Base-by-base conservation (phyloP, 1,284 basidiomycete species). In the Entoloma clypeatum region DNA sequence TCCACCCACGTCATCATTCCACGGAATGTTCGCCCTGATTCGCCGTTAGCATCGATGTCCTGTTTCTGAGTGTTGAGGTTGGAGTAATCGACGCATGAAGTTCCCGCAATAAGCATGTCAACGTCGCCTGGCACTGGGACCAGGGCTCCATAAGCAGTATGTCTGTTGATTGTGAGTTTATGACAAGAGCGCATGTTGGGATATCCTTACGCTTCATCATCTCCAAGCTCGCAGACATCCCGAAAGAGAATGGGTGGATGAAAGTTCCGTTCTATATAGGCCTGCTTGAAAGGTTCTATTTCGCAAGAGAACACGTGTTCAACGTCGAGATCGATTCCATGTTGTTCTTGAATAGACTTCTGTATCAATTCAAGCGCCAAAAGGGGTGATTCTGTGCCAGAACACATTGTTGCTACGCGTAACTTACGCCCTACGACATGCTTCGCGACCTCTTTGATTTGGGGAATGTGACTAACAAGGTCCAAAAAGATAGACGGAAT, bases 241-340 rank as follows among this genome's bases (percentile, higher is more conserved):
- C 94, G 80, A 61, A 97, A 97, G 24, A 97, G 72, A 25, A 96
- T 66, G 4, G 93, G 92, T 9, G 92, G 91, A 43, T 79, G 78
- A 60, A 97, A 97, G 63, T 97, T 97, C 18, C 94, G 78, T 62
- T 97, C 94, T 48, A 97, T 97, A 62, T 97, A 97, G 0, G 93
- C 93, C 62, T 97, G 93, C 64, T 97, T 97, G 76, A 94, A 97
- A 2, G 94, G 93, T 59, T 96, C 94, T 49, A 97, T 96, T 65
- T 97, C 93, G 64, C 93, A 96, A 0, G 93, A 96, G 64, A 97
- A 97, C 39, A 96, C 91, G 63, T 97, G 94, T 55, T 95, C 84
- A 47, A 93, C 71, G 24, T 84, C 75, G 36, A 96, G 67, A 1
- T 75, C 68, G 29, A 86, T 57, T 2, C 69, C 76, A 53, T 81